Evolutionary conservation across 768 basidiomycete genomes (phyloP).

Genomic region (Naganishia antarctica): DNA sequence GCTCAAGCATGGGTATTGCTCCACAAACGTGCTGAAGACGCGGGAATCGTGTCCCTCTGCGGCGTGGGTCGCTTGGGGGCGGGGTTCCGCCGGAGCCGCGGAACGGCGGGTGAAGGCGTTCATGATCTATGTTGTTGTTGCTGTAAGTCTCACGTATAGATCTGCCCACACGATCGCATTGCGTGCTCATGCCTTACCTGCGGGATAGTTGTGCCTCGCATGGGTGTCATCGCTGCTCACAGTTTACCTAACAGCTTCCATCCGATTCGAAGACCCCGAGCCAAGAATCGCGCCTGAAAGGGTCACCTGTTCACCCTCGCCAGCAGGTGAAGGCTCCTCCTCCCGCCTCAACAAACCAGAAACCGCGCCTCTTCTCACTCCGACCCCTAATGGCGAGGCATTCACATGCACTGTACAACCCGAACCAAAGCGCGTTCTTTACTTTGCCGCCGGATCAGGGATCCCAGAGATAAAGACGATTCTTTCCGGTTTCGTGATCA

Average conservation of each 20-base stretch:
- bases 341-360: neutral
- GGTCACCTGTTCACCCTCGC: too few relatives aligned
- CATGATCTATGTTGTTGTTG: conserved; percentile 3
- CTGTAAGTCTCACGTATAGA: neutral
- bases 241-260: conserved; percentile 78
- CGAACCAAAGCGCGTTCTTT: conserved; percentile 62
- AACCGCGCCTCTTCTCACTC: neutral
- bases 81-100: conserved; percentile 56
- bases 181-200: too few relatives aligned
- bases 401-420: neutral
- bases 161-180: too few relatives aligned
- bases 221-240: conserved; percentile 72
- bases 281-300: too few relatives aligned
- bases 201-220: conserved; percentile 74
- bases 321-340: conserved; percentile 49
- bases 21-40: conserved; percentile 63
- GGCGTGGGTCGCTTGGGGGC: conserved; percentile 53
- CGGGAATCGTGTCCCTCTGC: conserved; percentile 65
- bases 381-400: neutral
- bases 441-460: conserved; percentile 91
- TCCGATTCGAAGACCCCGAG: conserved; percentile 50
- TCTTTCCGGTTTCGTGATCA: conserved; percentile 79
- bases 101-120: conserved; percentile 48
- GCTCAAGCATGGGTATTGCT: conserved; percentile 84
- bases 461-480: conserved; percentile 83